Conservation (phyloP, 176 grass and related monocot species). For the Melocanna baccifera region DNA sequence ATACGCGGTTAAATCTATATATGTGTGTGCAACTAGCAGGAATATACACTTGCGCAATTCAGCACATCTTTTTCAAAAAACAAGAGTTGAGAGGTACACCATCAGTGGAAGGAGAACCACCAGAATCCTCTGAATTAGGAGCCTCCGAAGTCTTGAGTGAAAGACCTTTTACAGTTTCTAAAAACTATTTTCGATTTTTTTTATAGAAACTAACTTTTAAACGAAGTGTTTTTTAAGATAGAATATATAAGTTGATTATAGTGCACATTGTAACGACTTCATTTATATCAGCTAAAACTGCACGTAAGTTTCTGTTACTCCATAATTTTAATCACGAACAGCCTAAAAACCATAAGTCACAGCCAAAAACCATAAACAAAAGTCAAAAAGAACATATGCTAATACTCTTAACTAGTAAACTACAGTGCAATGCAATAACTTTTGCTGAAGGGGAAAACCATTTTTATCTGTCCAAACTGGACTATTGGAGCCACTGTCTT, state of each 20-base stretch:
- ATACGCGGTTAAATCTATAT: not conserved
- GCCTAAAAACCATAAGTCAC: no score
- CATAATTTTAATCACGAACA: no score
- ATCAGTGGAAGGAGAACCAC: not conserved
- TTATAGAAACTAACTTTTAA: no score
- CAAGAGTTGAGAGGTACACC: not conserved
- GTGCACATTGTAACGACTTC: no score
- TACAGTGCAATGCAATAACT: not conserved
- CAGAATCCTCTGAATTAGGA: not conserved
- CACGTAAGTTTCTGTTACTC: no score
- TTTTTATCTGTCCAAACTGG: not conserved
- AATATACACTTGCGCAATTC: not conserved
- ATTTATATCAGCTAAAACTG: no score
- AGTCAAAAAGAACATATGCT: no score
- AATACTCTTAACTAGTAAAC: not conserved
- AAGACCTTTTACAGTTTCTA: no score
- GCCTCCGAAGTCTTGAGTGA: not conserved
- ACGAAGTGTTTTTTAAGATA: no score
- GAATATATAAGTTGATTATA: no score
- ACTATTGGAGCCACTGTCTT: not conserved
- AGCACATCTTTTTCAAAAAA: not conserved
- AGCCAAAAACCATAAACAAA: no score
- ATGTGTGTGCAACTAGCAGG: not conserved
- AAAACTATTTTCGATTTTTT: no score
- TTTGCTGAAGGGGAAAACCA: not conserved